Base-by-base conservation (phyloP, 169 alveolate species). In the Cryptosporidium ryanae region DNA sequence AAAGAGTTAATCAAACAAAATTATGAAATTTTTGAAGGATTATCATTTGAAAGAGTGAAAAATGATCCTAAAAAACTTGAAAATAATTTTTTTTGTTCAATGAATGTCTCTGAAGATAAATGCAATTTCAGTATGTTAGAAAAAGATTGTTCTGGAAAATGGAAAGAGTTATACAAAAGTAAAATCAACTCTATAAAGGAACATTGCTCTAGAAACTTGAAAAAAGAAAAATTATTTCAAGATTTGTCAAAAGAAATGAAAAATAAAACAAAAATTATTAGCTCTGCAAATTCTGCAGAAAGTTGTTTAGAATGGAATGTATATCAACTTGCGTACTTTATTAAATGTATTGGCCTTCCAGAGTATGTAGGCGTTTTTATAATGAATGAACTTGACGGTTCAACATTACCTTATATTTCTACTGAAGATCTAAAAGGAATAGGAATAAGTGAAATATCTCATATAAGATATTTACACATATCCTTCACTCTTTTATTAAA, bases 271-370 rank as follows among this genome's bases (percentile, higher is more conserved):
- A 76, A n/a, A 17, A 57, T 12, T 43, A 57, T 57, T 76, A 59
- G 29, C 48, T 21, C 44, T 43, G 64, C 31, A 21, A 55, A 76
- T 31, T 67, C 66, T 66, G 93, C 93, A 25, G 92, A 91, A 50
- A 82, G 61, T 64, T 84, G 91, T 31, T 66, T 91, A 50, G 81
- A 83, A 31, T 91, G 93, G 93, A 70, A 82, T 54, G 89, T 91
- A 17, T 84, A 64, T 81, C 92, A 91, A 21, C 70, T 91, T 29
- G 89, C 89, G 23, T 91, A 82, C 49, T 91, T 83, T 84, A 48
- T 90, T 8, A 87, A 82, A 55, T 82, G 89, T 48, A 44, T 91
- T 38, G 92, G 93, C 17, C 71, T 91, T n/a, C 82, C 91, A 8
- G 82, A 82, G 48, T 82, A 91, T 61, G 59, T 67, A 44, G 84